These are phyloP conservation scores for Fraxinus baroniana DNA, from an alignment of 305 asterid genomes.

Conservation along the genomic window DNA sequence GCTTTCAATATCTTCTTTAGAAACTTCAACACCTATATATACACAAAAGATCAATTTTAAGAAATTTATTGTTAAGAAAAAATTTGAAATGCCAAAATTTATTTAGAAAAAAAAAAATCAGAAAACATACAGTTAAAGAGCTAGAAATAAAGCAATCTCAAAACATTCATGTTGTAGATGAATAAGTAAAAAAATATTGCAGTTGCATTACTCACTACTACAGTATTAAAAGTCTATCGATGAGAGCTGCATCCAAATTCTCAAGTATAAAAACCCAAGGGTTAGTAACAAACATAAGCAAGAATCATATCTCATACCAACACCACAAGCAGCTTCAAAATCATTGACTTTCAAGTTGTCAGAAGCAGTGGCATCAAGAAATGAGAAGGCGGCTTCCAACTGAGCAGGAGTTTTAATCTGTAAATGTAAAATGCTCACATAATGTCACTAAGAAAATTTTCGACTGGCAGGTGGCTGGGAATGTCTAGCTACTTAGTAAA, in stretches of 20 bases:
- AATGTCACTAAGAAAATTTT: neutral
- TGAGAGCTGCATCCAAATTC: neutral
- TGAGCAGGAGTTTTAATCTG: constrained; percentile 91
- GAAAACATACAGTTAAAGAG: neutral
- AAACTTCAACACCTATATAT: constrained; percentile 74
- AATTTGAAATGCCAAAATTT: neutral
- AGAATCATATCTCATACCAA: constrained; percentile 48
- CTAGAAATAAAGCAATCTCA: neutral
- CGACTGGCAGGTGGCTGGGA: neutral
- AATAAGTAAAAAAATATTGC: neutral
- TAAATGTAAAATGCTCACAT: constrained; percentile 3
- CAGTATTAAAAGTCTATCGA: neutral
- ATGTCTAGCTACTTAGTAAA: neutral
- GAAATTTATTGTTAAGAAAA: neutral
- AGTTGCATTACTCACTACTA: neutral
- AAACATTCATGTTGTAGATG: neutral
- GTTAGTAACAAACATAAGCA: neutral
- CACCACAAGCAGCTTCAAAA: constrained; percentile 87
- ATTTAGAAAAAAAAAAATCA: neutral
- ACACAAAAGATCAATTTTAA: constrained; percentile 5
- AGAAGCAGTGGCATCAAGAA: constrained; percentile 57
- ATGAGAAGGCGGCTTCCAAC: constrained; percentile 84
- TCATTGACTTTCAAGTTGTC: constrained; percentile 53
- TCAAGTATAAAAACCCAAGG: neutral
- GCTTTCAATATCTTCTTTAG: constrained; percentile 59